Evolutionary conservation across 352 stramenopile genomes (phyloP).

Genomic region (Phytophthora pini): DNA sequence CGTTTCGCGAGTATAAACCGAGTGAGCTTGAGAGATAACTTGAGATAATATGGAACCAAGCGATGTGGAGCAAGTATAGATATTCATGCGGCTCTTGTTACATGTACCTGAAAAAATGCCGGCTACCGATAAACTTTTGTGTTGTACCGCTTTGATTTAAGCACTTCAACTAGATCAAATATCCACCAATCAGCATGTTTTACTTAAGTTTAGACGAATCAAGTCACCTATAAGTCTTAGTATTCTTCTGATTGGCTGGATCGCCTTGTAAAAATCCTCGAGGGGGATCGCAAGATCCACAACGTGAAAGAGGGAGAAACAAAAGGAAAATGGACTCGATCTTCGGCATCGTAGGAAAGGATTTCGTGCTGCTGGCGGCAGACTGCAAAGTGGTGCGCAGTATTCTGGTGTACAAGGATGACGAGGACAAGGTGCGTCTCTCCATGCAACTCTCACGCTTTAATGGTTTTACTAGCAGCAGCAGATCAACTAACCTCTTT

Average conservation of each 20-base stretch:
- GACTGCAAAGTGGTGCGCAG: conserved; percentile 91
- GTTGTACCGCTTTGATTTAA: too few species aligned
- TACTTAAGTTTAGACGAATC: conserved; percentile 8
- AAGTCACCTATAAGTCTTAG: not conserved
- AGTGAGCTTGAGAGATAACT: conserved; percentile 25
- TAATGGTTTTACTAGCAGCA: not conserved
- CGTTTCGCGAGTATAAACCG: conserved; percentile 72
- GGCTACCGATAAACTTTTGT: too few species aligned
- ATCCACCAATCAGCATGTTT: conserved; percentile 9
- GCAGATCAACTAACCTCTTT: not conserved
- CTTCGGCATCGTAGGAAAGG: conserved; percentile 91
- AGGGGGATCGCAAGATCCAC: conserved; percentile 33
- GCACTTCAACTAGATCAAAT: conserved; percentile 13
- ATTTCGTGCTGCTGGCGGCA: conserved; percentile 92
- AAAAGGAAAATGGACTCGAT: conserved; percentile 83
- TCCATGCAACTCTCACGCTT: not conserved
- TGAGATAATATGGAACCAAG: too few species aligned
- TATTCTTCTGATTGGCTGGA: conserved; percentile 6
- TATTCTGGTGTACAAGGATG: conserved; percentile 94
- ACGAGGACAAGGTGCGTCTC: conserved; percentile 90
- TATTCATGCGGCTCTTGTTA: too few species aligned
- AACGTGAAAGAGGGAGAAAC: conserved; percentile 35
- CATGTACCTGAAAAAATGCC: too few species aligned
- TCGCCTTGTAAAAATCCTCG: not conserved
- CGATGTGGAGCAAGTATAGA: too few species aligned